Percentiles rank a stretch among this genome's conserved stretches.
phyloP scores from a whole-genome alignment of 177 flowering plant species.

The Vitis hybrid region DNA sequence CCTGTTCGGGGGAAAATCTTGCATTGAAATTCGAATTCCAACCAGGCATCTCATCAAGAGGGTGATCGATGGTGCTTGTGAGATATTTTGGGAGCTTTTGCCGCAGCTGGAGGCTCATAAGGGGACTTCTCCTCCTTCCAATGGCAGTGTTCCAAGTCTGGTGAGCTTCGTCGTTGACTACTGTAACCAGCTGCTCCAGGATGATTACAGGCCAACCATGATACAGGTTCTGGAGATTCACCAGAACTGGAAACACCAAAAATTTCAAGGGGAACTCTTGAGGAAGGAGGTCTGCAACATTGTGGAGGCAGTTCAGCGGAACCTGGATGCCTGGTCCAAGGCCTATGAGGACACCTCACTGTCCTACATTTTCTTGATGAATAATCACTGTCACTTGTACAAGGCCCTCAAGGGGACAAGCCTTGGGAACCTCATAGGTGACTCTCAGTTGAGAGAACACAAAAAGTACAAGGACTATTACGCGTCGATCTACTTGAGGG shows the following conservation, averaged over 20 bases:
- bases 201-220: conserved; percentile 59
- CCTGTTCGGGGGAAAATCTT: conserved; percentile 67
- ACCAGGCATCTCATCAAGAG: conserved; percentile 76
- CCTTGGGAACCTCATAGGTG: conserved; percentile 76
- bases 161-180: conserved; percentile 74
- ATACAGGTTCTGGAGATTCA: conserved; percentile 65
- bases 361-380: conserved; percentile 81
- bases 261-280: conserved; percentile 56
- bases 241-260: conserved; percentile 79
- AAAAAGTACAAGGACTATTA: conserved; percentile 66
- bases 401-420: conserved; percentile 59
- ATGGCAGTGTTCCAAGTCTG: conserved; percentile 85
- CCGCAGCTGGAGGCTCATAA: conserved; percentile 82
- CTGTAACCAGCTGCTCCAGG: conserved; percentile 71
- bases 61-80: conserved; percentile 66
- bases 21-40: conserved; percentile 58
- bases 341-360: conserved; percentile 48
- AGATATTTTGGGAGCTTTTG: conserved; percentile 81
- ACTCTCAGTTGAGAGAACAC: conserved; percentile 63
- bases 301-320: conserved; percentile 60
- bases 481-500: conserved; percentile 57
- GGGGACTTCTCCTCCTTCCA: conserved; percentile 58
- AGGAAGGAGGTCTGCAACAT: conserved; percentile 43
- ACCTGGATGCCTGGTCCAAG: conserved; percentile 82
- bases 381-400: conserved; percentile 72